Conservation (phyloP, 148 eudicot species). For the Camellia japonica region DNA sequence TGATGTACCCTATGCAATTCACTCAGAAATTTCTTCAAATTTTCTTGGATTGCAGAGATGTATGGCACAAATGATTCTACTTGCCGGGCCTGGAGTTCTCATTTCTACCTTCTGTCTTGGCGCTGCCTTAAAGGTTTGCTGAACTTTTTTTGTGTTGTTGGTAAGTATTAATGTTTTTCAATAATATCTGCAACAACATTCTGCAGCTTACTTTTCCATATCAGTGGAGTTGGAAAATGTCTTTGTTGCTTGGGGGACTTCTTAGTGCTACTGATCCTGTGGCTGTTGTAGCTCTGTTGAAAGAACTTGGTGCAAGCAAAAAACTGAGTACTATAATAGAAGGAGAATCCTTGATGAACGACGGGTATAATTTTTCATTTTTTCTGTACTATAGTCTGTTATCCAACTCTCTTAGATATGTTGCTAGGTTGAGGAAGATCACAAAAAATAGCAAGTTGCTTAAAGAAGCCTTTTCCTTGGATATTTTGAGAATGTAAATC, state of each 20-base stretch:
- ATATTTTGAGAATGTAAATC: too few species aligned
- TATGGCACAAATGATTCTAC: constrained; percentile 80
- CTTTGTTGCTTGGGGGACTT: constrained; percentile 92
- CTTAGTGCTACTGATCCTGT: constrained; percentile 99
- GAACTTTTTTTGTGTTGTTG: neutral
- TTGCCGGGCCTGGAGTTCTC: constrained; percentile 97
- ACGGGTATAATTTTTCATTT: constrained; percentile 57
- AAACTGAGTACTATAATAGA: constrained; percentile 90
- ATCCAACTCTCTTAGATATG: neutral
- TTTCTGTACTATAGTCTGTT: neutral
- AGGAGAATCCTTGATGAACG: constrained; percentile 99
- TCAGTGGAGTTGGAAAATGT: constrained; percentile 89
- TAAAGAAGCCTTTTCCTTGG: neutral
- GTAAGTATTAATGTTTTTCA: constrained; percentile 4
- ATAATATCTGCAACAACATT: constrained; percentile 3
- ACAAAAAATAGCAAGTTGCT: neutral
- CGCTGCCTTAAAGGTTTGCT: constrained; percentile 73
- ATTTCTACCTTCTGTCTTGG: constrained; percentile 92
- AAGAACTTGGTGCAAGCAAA: constrained; percentile 99
- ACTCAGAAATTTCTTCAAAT: neutral
- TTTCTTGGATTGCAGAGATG: constrained; percentile 55
- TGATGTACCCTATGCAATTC: neutral
- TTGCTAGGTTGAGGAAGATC: neutral
- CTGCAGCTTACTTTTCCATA: constrained; percentile 80
- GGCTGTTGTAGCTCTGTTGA: constrained; percentile 92